Percentiles rank a stretch among this genome's conserved stretches.
Conservation (phyloP, 306 rosid species). For the Canavalia ensiformis region DNA sequence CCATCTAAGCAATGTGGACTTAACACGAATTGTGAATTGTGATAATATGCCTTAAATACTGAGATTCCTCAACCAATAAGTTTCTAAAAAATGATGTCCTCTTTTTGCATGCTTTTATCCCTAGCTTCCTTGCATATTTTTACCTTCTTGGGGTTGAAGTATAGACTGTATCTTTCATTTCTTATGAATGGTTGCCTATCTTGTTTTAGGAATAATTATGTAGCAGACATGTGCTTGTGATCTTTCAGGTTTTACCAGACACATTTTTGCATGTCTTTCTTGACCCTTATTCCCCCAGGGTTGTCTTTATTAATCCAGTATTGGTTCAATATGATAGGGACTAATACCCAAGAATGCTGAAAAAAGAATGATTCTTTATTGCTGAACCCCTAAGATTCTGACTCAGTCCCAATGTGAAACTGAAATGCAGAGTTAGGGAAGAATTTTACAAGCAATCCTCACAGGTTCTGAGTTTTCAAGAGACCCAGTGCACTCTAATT, state of each 20-base stretch:
- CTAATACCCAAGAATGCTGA: too few species aligned
- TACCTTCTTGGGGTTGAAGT: slow-evolving; percentile 31
- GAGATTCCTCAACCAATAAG: not conserved
- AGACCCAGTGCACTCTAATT: too few species aligned
- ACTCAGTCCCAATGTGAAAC: too few species aligned
- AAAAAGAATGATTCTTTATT: too few species aligned
- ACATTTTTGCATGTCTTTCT: slow-evolving; percentile 20
- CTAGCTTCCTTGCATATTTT: slow-evolving; percentile 16
- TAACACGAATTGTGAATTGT: not conserved
- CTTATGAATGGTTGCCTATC: slow-evolving; percentile 17
- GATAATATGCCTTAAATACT: slow-evolving; percentile 17
- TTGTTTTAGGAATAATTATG: slow-evolving; percentile 25
- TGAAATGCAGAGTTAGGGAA: too few species aligned
- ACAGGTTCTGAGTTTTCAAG: too few species aligned
- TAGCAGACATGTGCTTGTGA: not conserved
- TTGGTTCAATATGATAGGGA: not conserved
- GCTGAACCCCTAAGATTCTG: too few species aligned
- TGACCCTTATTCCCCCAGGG: not conserved
- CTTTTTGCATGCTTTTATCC: slow-evolving; percentile 25
- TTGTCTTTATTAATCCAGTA: slow-evolving; percentile 28
- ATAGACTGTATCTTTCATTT: slow-evolving; percentile 18
- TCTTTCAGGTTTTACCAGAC: slow-evolving; percentile 12
- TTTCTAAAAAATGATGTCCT: slow-evolving; percentile 4
- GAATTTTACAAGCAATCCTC: too few species aligned
- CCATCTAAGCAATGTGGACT: slow-evolving; percentile 28